These are phyloP conservation scores for Podaxis carcinomalis DNA, from an alignment of 768 basidiomycete genomes.

Conservation along the genomic window DNA sequence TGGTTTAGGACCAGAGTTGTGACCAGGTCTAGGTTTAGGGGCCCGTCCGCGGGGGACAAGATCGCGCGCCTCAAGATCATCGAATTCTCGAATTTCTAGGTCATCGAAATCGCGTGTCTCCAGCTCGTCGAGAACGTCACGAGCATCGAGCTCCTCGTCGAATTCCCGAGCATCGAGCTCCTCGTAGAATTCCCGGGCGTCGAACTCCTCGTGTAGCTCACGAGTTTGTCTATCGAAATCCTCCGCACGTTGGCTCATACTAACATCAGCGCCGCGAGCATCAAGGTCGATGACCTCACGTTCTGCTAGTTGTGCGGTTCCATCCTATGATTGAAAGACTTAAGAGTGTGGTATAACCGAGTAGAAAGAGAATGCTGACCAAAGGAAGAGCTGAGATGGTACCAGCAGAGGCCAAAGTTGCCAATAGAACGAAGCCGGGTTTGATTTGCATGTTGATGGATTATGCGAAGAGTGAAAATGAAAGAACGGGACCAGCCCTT, in stretches of 20 bases:
- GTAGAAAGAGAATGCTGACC: not conserved
- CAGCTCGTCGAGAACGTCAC: not conserved
- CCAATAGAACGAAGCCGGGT: not conserved
- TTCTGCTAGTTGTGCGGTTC: not conserved
- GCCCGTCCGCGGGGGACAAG: no score
- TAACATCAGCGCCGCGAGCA: not conserved
- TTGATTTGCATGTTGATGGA: not conserved
- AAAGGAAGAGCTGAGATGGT: not conserved
- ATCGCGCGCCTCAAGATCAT: no score
- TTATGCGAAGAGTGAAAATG: not conserved
- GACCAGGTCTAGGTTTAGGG: no score
- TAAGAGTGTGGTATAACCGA: not conserved
- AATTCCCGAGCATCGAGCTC: not conserved
- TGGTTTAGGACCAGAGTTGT: no score
- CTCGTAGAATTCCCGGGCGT: not conserved
- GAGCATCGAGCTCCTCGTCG: no score
- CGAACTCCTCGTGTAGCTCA: not conserved
- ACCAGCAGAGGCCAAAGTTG: not conserved
- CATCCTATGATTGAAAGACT: not conserved
- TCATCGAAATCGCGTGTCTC: not conserved
- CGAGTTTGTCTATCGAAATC: not conserved
- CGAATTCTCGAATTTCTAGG: not conserved
- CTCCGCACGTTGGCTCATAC: not conserved
- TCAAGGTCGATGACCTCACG: not conserved
- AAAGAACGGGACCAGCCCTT: constrained; percentile 1